Evolutionary conservation across 106 monocot genomes (phyloP).

Genomic region (Allium cepa): DNA sequence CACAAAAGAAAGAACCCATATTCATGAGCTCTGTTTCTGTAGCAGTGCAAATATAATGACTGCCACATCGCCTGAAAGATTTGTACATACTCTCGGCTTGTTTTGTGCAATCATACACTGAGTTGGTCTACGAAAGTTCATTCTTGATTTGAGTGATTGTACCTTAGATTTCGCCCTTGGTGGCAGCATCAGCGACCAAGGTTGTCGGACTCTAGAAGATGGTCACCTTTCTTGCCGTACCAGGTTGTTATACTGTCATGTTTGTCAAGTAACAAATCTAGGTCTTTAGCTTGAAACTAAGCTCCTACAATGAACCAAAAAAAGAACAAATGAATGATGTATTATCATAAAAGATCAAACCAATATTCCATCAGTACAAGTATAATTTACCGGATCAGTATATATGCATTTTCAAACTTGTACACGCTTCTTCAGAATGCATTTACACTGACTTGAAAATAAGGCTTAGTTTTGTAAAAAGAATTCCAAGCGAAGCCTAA

Average conservation of each 20-base stretch:
- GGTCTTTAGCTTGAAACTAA: no score
- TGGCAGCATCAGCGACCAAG: conserved; percentile 58
- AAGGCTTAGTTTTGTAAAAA: no score
- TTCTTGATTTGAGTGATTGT: conserved; percentile 67
- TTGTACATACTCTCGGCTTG: conserved; percentile 55
- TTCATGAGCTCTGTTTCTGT: conserved; percentile 76
- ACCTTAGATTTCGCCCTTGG: conserved; percentile 55
- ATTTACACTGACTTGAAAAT: no score
- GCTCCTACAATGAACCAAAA: no score
- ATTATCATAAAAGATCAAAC: no score
- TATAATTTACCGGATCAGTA: no score
- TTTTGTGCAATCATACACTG: conserved; percentile 50
- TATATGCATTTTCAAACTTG: no score
- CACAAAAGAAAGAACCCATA: background rate
- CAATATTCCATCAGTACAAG: no score
- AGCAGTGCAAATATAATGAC: conserved; percentile 70
- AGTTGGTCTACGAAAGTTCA: conserved; percentile 31
- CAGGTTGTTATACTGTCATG: conserved; percentile 20
- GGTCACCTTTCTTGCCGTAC: conserved; percentile 57
- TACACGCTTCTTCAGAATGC: no score
- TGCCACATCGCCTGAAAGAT: conserved; percentile 64
- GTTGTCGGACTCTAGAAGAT: conserved; percentile 43
- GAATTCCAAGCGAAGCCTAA: no score
- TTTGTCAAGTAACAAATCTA: no score
- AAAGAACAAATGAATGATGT: no score